Base-by-base conservation (phyloP, 768 basidiomycete species). In the Lactarius psammicola region DNA sequence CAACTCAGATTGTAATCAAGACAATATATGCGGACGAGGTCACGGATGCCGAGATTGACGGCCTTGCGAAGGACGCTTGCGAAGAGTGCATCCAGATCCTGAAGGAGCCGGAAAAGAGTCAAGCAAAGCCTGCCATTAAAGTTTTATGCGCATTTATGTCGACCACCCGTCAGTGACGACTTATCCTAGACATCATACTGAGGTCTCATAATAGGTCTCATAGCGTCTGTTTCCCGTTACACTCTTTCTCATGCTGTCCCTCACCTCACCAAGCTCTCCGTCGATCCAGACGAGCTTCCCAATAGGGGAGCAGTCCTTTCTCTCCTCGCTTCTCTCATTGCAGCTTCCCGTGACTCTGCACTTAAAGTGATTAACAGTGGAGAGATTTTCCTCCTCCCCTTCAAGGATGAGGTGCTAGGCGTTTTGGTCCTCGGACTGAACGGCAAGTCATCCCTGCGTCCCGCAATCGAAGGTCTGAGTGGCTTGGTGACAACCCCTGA, bases 61-160 rank as follows among this genome's bases (percentile, higher is more conserved):
- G 85, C 6, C 78, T 96, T 2, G 88, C 88, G 18, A 84, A 82
- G 68, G 87, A 89, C 51, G 87, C 90, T 0, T 90, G 89, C 67
- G 83, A 86, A 62, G 92, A 97, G 72, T 95, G 92, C 70, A 80
- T 94, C 9, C 81, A 83, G 28, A 85, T 90, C 63, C 76, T 98
- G 51, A 84, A 86, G 51, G 92, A 97, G 73, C 94, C 96, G 0
- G 97, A 98, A 75, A 98, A 98, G 78, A 89, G 85, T 73, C 91
- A 94, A 74, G 94, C 95, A 1, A 87, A 87, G 73, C 87, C 92
- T 46, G 95, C 94, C 1, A 89, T 89, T 55, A 94, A 92, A 74
- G 84, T 94, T 36, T 76, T 98, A 36, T 88, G 89, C 68, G 84
- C 86, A 2, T 85, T 94, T 69, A 82, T 92, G 75, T 77, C 82